Base-by-base conservation (phyloP, 2,329 filamentous ascomycete species). In the Cladophialophora psammophila region DNA sequence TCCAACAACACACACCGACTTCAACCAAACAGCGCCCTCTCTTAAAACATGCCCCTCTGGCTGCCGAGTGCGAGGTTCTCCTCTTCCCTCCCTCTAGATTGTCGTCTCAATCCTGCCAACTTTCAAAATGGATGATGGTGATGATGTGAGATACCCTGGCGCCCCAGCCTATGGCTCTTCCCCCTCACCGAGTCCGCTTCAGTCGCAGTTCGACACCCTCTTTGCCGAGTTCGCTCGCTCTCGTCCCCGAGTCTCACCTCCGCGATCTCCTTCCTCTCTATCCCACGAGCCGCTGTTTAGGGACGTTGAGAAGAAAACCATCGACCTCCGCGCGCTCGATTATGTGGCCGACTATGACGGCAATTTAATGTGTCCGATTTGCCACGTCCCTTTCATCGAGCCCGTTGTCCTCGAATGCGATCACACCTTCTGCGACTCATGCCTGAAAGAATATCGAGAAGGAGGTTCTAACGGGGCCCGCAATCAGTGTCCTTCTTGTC, bases 311-410 rank as follows among this genome's bases (percentile, higher is more conserved):
- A 40, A 56, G 8, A 15, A 59, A 18, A 35, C 36, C 5, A 34
- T 73, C 48, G 87, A 90, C 74, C 76, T 89, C 57, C 82, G 86
- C 63, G 75, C 80, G 42, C 82, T 90, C 71, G 87, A 89, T 66
- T 87, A 87, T 77, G 81, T 87, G 65, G 78, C 81, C 59, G 75
- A 78, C 34, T 85, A 85, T 74, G 86, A 89, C 74, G 81, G 81
- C 68, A 88, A 89, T 73, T 80, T 90, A 59, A 84, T 87, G 79
- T 90, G 87, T 74, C 83, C 87, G 15, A 89, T 90, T 70, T 90
- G 87, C 76, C 86, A 87, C 73, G 86, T 85, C 67, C 85, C 87
- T 7, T 88, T 89, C 72, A 82, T 88, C 63, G 79, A 83, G 60
- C 87, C 87, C 1, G 81, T 88, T 53, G 80, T 85, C 71, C 78